phyloP scores from a whole-genome alignment of 192 early-diverging fungal genomes.

The Dissophora globulifera region DNA sequence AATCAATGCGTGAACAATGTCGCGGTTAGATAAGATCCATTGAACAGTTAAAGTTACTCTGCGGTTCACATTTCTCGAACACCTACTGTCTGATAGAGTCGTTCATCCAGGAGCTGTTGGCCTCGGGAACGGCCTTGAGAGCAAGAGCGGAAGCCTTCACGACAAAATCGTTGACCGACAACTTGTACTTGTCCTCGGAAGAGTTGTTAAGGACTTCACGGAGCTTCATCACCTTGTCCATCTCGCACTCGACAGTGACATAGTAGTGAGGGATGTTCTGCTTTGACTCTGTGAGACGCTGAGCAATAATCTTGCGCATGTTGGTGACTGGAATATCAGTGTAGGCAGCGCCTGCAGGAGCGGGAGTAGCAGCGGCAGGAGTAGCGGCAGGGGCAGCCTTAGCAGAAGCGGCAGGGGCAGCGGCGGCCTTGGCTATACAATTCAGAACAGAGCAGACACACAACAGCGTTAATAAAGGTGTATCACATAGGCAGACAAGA shows the following conservation, averaged over 20 bases:
- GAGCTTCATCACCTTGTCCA: constrained; percentile 88
- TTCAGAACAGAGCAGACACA: background rate
- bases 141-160: constrained; percentile 94
- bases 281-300: constrained; percentile 82
- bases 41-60: too few species aligned
- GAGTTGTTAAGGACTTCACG: constrained; percentile 89
- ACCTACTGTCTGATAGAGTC: constrained; percentile 91
- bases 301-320: constrained; percentile 86
- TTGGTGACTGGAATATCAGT: constrained; percentile 78
- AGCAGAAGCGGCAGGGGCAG: constrained; percentile 55
- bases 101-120: constrained; percentile 87
- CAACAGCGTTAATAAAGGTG: too few species aligned
- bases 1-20: background rate
- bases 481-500: too few species aligned
- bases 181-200: constrained; percentile 90
- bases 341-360: constrained; percentile 66
- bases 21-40: too few species aligned
- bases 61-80: too few species aligned
- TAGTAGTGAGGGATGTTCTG: constrained; percentile 84
- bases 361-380: constrained; percentile 48
- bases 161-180: constrained; percentile 98
- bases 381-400: constrained; percentile 52
- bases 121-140: constrained; percentile 91
- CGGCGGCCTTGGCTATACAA: constrained; percentile 50
- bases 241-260: constrained; percentile 85